Evolutionary conservation across 1,139 yeast genomes (phyloP), one percentile per base, ranked within the genome.

Genomic region (Pichia norvegensis): DNA sequence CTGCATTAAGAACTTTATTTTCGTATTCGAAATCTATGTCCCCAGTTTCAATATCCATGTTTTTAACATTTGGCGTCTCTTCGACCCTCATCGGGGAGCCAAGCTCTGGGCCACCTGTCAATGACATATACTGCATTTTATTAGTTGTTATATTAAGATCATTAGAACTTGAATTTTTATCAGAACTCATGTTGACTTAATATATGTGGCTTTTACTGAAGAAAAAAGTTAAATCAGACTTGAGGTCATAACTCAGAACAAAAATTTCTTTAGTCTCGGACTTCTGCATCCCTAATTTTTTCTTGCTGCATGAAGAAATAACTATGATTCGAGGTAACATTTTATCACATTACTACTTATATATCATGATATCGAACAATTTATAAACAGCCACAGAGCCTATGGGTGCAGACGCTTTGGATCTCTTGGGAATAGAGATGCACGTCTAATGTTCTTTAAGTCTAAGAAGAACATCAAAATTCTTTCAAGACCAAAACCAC

Each of bases 401-500:
- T 58, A 84, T 73, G 98, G 98, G 66, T 85, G 80, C 62, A 92
- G 74, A 72, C 98, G 83, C 67, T 72, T 83, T 57, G 98, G 98
- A 68, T 92, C 99, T 75, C 99, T 85, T 65, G 99, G 99, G 92
- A 92, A 92, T 64, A 92, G 72, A 13, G 95, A 83, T 22, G 99
- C 97, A 66, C 97, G 85, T 70, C 99, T 86, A 59, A 92, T 92
- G 70, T 92, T 94, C 73, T 88, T 90, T 72, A 92, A 76, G 63
- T 87, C 98, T 66, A 92, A 77, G 80, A 78, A 92, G 78, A 92
- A 92, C 97, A 92, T 92, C 55, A 92, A 88, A 38, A 92, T 98
- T 73, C 99, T 86, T 72, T 92, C 99, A 56, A 92, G 73, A 60
- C 99, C 99, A 65, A 92, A 92, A 69, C 99, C 99, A 71, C 98